Conservation (phyloP, 495 filamentous ascomycete species). For the Neurospora hispaniola region DNA sequence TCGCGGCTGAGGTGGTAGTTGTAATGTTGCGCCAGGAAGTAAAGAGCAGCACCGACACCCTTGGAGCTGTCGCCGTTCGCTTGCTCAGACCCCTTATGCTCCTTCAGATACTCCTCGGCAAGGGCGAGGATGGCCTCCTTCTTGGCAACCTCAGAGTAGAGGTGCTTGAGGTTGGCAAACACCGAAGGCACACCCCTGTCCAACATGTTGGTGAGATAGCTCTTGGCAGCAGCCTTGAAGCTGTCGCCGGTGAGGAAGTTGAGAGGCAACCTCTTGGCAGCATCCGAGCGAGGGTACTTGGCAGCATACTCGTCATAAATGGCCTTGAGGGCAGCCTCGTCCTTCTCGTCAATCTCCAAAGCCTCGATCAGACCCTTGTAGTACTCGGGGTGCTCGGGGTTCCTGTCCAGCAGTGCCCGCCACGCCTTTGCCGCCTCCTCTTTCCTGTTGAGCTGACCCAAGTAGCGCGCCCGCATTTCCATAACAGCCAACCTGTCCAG, state of each 20-base stretch:
- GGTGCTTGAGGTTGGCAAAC: constrained; percentile 88
- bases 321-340: constrained; percentile 51
- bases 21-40: constrained; percentile 95
- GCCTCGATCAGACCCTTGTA: constrained; percentile 65
- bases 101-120: constrained; percentile 64
- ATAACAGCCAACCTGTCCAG: constrained; percentile 82
- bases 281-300: constrained; percentile 74
- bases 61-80: constrained; percentile 47
- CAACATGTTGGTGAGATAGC: constrained; percentile 77
- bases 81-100: constrained; percentile 32
- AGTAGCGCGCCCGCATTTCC: constrained; percentile 80
- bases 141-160: constrained; percentile 71
- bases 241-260: constrained; percentile 81
- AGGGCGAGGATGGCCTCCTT: constrained; percentile 61
- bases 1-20: constrained; percentile 84
- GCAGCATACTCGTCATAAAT: constrained; percentile 74
- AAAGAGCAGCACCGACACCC: constrained; percentile 68
- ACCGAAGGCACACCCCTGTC: constrained; percentile 93
- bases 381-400: constrained; percentile 77
- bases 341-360: constrained; percentile 50
- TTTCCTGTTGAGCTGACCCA: constrained; percentile 64
- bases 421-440: constrained; percentile 79
- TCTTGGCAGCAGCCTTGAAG: constrained; percentile 68
- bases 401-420: constrained; percentile 67
- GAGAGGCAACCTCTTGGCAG: constrained; percentile 73